Evolutionary conservation across 116 monocot species (phyloP).

Genomic region (Thalassia testudinum): DNA sequence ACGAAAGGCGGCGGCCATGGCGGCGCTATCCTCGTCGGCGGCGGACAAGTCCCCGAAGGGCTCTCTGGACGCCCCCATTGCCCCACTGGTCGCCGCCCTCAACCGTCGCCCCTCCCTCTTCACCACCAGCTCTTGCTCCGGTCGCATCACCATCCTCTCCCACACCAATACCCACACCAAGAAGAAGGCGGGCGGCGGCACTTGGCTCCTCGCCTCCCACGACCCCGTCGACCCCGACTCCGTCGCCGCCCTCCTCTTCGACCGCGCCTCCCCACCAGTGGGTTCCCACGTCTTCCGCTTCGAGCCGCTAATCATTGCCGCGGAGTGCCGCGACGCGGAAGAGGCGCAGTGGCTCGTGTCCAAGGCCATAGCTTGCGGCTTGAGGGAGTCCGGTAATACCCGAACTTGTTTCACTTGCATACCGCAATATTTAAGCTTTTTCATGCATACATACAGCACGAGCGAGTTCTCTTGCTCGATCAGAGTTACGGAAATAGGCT

Average conservation of each 20-base stretch:
- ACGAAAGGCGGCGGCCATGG: constrained; percentile 51
- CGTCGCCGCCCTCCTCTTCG: constrained; percentile 36
- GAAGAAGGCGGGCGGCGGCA: constrained; percentile 9
- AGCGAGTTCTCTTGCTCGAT: no score
- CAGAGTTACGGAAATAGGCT: no score
- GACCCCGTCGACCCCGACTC: constrained; percentile 49
- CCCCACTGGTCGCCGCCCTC: constrained; percentile 51
- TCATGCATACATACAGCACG: no score
- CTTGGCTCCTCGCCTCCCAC: constrained; percentile 28
- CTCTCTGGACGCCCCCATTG: constrained; percentile 52
- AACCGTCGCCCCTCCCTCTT: constrained; percentile 61
- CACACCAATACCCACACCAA: constrained; percentile 3
- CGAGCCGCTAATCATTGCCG: constrained; percentile 78
- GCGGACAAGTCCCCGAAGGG: constrained; percentile 94
- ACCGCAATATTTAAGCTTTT: no score
- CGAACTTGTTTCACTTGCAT: neutral
- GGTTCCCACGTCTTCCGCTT: constrained; percentile 63
- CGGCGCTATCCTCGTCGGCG: constrained; percentile 32
- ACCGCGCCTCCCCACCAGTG: neutral
- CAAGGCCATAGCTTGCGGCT: constrained; percentile 53
- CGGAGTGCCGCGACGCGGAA: constrained; percentile 49
- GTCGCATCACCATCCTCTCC: constrained; percentile 81
- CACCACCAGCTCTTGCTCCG: constrained; percentile 98
- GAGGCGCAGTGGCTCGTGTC: constrained; percentile 55
- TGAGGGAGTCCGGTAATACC: constrained; percentile 74